Evolutionary conservation across 805 yeast genomes (phyloP).

Genomic region (Wickerhamiella azyma): DNA sequence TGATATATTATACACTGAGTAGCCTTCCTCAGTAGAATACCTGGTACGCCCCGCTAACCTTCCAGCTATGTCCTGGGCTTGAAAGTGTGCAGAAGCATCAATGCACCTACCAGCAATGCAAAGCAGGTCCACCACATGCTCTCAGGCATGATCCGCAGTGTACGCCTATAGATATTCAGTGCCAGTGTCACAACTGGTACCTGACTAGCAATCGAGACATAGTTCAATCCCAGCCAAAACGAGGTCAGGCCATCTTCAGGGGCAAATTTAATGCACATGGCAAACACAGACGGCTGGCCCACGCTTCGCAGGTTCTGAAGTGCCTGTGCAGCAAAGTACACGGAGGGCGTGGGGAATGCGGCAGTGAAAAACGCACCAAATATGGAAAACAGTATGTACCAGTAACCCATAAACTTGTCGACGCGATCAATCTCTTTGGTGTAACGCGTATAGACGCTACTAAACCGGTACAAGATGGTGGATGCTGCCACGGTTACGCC

Average conservation of each 20-base stretch:
- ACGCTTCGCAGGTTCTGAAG: not conserved
- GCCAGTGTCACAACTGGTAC: not conserved
- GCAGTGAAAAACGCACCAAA: too few relatives aligned
- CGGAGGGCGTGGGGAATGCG: not conserved
- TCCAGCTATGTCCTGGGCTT: too few relatives aligned
- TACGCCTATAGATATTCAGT: not conserved
- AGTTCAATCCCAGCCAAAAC: not conserved
- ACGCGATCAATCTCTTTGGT: too few relatives aligned
- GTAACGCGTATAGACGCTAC: too few relatives aligned
- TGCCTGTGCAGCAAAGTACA: not conserved
- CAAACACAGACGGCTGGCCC: not conserved
- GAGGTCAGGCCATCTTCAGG: not conserved
- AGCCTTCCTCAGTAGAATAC: too few relatives aligned
- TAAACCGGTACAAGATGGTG: too few relatives aligned
- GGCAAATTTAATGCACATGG: not conserved
- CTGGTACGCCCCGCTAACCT: too few relatives aligned
- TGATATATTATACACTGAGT: too few relatives aligned
- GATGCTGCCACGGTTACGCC: too few relatives aligned
- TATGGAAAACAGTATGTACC: too few relatives aligned
- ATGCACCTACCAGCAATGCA: not conserved
- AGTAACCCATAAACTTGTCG: too few relatives aligned
- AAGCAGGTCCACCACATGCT: not conserved
- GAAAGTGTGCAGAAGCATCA: not conserved
- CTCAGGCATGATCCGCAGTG: not conserved
- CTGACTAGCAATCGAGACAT: not conserved